Evolutionary conservation across 768 basidiomycete species (phyloP), one percentile per base, ranked within the genome.

Genomic region (Zangia roseola): DNA sequence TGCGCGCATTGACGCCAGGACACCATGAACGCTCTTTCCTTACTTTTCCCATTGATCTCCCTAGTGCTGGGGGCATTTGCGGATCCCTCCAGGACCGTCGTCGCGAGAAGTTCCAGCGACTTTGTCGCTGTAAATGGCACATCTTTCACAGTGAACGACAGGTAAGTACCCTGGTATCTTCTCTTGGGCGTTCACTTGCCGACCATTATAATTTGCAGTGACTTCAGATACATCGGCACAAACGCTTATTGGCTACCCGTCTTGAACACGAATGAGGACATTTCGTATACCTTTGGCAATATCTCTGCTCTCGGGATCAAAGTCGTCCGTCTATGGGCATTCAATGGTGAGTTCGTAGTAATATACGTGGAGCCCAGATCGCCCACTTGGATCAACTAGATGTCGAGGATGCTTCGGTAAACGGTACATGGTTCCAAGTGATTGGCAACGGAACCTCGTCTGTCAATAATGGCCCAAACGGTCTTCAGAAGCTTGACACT

Each of bases 321-420:
- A 33, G 83, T 83, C 19, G 77, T 87, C 24, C 74, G 85, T 35
- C 71, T 80, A 4, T 88, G 86, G 86, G 86, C 77, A 16, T 88
- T 87, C 64, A 86, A 87, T 65, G 86, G 84, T 31, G 4, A 13
- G 31, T 16, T 16, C 16, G 7, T 6, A 31, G 14, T 31, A 6
- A 31, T 31, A 7, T 31, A 31, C 14, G 4, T 46, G 26, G 10
- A 13, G 8, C 6, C 23, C 12, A n/a, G 24, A 43, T 43, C 20
- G 7, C 50, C 60, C n/a, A 67, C 33, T 19, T 23, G 35, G 10
- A n/a, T 40, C 14, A 16, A 40, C 45, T 17, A 81, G 80, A 82
- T 53, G 82, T 84, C 35, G 65, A 68, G 3, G 63, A 69, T n/a
- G 69, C 81, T 53, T 81, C 82, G 8, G 57, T 67, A 44, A 75